Conservation (phyloP, 495 filamentous ascomycete species). For the Clavariopsis aquatica region DNA sequence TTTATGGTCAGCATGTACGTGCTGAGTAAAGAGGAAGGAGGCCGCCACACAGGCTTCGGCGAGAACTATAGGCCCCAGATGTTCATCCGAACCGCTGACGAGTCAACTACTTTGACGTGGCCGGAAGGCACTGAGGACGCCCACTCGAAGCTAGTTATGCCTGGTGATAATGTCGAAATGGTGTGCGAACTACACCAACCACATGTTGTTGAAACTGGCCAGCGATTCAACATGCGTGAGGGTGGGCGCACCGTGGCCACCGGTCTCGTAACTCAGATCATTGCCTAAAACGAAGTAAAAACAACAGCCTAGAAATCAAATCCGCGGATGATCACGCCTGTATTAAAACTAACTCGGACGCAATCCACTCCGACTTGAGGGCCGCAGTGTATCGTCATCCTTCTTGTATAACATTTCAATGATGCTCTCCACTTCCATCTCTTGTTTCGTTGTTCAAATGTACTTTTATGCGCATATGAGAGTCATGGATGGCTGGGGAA, state of each 20-base stretch:
- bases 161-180: conserved; percentile 99
- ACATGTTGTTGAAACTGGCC: conserved; percentile 80
- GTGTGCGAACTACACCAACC: conserved; percentile 75
- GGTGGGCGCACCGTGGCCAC: conserved; percentile 64
- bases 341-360: too few relatives aligned
- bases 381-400: neutral
- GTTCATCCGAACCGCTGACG: conserved; percentile 91
- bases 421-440: neutral
- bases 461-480: neutral
- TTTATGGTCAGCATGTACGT: conserved; percentile 97
- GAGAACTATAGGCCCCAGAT: conserved; percentile 95
- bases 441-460: neutral
- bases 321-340: neutral
- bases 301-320: neutral
- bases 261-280: conserved; percentile 33
- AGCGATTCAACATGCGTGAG: conserved; percentile 96
- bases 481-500: neutral
- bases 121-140: conserved; percentile 72
- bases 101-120: conserved; percentile 77
- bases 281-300: conserved; percentile 18
- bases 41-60: conserved; percentile 89
- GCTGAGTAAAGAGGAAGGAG: conserved; percentile 94
- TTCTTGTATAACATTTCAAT: conserved; percentile 10
- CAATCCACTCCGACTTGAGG: too few relatives aligned
- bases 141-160: conserved; percentile 77